Percentiles rank a stretch among this genome's conserved stretches.
Evolutionary conservation across 352 stramenopile species (phyloP).

Genomic region (Globisporangium orthogonon): DNA sequence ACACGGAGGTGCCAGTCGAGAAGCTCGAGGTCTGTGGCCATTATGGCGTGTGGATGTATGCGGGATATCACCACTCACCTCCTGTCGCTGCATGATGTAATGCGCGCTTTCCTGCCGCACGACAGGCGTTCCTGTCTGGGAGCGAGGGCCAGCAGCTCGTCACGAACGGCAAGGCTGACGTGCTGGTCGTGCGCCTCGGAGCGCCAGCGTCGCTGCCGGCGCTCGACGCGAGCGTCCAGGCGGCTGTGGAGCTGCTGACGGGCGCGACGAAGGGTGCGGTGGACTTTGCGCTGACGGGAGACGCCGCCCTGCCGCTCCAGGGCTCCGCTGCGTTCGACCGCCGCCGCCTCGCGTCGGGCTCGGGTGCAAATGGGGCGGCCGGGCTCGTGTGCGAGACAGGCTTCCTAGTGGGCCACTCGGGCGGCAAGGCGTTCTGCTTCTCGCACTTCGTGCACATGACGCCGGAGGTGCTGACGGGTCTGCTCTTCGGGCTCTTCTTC

Average conservation of each 20-base stretch:
- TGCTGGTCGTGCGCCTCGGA: slow-evolving; percentile 57
- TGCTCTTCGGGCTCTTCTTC: slow-evolving; percentile 79
- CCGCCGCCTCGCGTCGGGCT: slow-evolving; percentile 28
- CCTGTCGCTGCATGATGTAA: neutral
- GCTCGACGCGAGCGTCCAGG: slow-evolving; percentile 40
- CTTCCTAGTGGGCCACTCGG: slow-evolving; percentile 51
- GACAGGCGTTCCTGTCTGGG: slow-evolving; percentile 7
- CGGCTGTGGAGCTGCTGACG: slow-evolving; percentile 25
- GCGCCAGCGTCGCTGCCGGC: slow-evolving; percentile 22
- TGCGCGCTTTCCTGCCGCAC: too few relatives aligned
- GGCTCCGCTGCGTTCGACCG: slow-evolving; percentile 17
- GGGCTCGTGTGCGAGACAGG: slow-evolving; percentile 52
- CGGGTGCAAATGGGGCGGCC: slow-evolving; percentile 12
- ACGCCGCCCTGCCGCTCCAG: slow-evolving; percentile 26
- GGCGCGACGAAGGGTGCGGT: slow-evolving; percentile 23
- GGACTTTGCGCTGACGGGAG: slow-evolving; percentile 65
- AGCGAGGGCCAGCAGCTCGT: slow-evolving; percentile 25
- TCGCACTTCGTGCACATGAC: slow-evolving; percentile 84
- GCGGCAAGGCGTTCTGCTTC: slow-evolving; percentile 76
- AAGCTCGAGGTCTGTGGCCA: slow-evolving; percentile 10
- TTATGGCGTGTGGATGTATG: neutral
- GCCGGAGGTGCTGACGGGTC: slow-evolving; percentile 59
- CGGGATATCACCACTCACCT: neutral
- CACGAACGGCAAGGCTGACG: slow-evolving; percentile 44
- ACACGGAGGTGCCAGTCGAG: slow-evolving; percentile 17